phyloP scores from a whole-genome alignment of 139 green algal genomes.

The Desmodesmus armatus region DNA sequence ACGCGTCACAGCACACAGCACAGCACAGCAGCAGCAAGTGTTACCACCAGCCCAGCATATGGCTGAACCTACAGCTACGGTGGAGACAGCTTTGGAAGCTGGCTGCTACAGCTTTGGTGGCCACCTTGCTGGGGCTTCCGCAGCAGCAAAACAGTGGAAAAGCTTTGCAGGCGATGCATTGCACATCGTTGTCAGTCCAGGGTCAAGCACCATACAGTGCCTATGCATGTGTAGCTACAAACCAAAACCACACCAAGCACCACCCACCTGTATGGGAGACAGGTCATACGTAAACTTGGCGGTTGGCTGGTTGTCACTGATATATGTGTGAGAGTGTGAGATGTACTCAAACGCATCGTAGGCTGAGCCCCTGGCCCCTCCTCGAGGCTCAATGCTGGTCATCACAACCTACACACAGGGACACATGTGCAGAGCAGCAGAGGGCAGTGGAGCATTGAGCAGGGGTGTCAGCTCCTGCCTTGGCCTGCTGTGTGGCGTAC shows the following conservation, averaged over 20 bases:
- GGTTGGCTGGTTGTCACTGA: constrained; percentile 70
- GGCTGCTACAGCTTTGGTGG: too few species aligned
- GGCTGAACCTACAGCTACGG: background rate
- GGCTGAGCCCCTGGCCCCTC: constrained; percentile 12
- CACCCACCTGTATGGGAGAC: constrained; percentile 78
- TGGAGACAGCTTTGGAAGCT: too few species aligned
- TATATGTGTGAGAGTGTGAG: constrained; percentile 88
- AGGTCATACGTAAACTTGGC: constrained; percentile 86
- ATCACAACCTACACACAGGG: constrained; percentile 78
- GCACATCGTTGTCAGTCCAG: too few species aligned
- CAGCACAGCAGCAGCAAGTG: constrained; percentile 28
- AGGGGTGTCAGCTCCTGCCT: background rate
- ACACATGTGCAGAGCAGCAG: background rate
- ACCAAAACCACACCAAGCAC: background rate
- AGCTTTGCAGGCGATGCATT: too few species aligned
- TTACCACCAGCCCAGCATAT: background rate
- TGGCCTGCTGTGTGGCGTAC: background rate
- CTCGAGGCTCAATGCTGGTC: constrained; percentile 79
- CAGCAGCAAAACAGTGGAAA: too few species aligned
- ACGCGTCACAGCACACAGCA: too few species aligned
- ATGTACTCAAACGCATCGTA: constrained; percentile 96
- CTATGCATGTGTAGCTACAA: too few species aligned
- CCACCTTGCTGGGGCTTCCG: too few species aligned
- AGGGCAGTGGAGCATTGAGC: background rate
- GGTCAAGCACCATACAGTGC: too few species aligned